A percentile compares a stretch with the other conserved stretches of the same genome.
phyloP scores from a whole-genome alignment of 164 flowering plant species.

The Vitis labrusca region DNA sequence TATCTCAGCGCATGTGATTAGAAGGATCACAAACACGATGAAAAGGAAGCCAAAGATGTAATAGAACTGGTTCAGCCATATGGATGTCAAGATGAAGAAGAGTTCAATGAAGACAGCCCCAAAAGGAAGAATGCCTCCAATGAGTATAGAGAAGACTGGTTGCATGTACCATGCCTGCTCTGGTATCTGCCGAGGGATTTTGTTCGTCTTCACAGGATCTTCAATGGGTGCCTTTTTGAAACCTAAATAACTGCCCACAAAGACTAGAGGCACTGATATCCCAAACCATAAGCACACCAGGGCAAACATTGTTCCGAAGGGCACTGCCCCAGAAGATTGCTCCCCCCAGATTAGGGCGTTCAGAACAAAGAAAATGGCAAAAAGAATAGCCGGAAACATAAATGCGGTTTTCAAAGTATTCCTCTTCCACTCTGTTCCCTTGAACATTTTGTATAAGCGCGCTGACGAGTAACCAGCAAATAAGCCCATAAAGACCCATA shows the following conservation, averaged over 20 bases:
- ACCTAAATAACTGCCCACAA: constrained; percentile 76
- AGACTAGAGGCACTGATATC: constrained; percentile 73
- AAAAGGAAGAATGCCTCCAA: constrained; percentile 80
- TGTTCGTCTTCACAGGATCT: constrained; percentile 80
- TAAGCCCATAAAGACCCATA: constrained; percentile 75
- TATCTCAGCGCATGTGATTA: constrained; percentile 85
- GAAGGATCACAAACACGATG: constrained; percentile 79
- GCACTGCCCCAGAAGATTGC: constrained; percentile 67
- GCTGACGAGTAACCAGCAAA: constrained; percentile 65
- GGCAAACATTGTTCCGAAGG: constrained; percentile 77
- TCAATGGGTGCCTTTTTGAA: constrained; percentile 69
- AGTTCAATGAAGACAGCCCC: constrained; percentile 81
- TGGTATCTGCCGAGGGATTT: constrained; percentile 72
- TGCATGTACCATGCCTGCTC: constrained; percentile 88
- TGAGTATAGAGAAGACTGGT: constrained; percentile 67
- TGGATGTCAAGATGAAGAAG: constrained; percentile 76
- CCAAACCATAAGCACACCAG: constrained; percentile 78
- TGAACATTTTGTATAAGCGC: constrained; percentile 64
- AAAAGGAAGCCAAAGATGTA: constrained; percentile 92
- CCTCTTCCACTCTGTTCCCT: constrained; percentile 67
- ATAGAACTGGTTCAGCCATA: constrained; percentile 88
- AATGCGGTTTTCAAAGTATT: constrained; percentile 60
- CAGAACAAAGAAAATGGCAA: constrained; percentile 58
- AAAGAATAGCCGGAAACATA: constrained; percentile 68
- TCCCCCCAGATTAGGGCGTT: constrained; percentile 69